Base-by-base conservation (phyloP, 345 rosid genomes). In the Turritis glabra region DNA sequence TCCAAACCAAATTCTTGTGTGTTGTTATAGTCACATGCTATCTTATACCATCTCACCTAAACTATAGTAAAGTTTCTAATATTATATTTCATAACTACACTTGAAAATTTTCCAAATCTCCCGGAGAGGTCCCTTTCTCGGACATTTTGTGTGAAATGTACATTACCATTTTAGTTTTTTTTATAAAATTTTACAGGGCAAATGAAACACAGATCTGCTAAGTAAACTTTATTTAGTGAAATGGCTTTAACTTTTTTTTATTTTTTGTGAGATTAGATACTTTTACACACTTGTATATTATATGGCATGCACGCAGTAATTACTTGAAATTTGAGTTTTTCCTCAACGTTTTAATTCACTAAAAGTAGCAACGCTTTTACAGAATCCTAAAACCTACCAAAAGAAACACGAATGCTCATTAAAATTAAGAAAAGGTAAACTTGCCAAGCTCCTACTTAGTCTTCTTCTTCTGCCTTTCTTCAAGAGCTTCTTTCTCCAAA, bases 331-430 rank as follows among this genome's bases (percentile, higher is more conserved):
- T 32, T 19, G 15, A 30, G 5, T 22, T 50, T 67, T 15, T 21
- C 14, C 32, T 37, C 25, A 38, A 50, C 18, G 5, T 10, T 59
- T 52, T 33, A 37, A 51, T 51, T 41, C 26, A 68, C 67, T 55
- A 71, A 71, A 48, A 40, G 48, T 57, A 72, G 64, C 48, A 66
- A 57, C 11, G 30, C 40, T 77, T 71, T 56, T 58, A 77, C 73
- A 77, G 48, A 58, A 40, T 64, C 72, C 80, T 71, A 71, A 43
- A 22, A 64, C 52, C 76, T 71, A 77, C 32, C 48, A 58, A 48
- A 47, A 71, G 48, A 64, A 65, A 57, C 63, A 17, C 30, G 19
- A 71, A 71, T 63, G 71, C 54, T 46, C 30, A 48, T 19, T 71
- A 46, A 52, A 37, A 63, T 18, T 64, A 63, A 70, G 8, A 54